Evolutionary conservation across 805 yeast genomes (phyloP), one percentile per base, ranked within the genome.

Genomic region (Saccharomycopsis amapae): DNA sequence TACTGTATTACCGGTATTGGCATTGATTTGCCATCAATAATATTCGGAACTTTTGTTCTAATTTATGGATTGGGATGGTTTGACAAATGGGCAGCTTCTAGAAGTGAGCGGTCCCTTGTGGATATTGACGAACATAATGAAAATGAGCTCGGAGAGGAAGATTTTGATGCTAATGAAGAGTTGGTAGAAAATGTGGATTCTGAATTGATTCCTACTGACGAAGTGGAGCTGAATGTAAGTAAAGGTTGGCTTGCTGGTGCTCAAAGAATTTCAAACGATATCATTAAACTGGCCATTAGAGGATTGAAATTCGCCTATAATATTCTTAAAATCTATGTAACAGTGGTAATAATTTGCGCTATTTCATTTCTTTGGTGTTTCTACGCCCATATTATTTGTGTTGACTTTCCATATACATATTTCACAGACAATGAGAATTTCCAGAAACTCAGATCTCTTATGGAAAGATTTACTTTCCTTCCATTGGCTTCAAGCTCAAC

Each of bases 1-100:
- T 19, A n/a, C 44, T 4, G 35, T 50, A 2, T 24, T 53, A 7
- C 56, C 55, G 9, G 40, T 48, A 2, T 24, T 42, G 15, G 19
- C 7, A 13, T 24, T 17, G 45, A 35, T 20, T n/a, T 34, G 10
- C 38, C 36, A 19, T 57, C 51, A 43, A 49, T 51, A 41, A 42
- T 44, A 48, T 42, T 43, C 50, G 65, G 59, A 9, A 48, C 43
- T 54, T 53, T 44, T 46, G 56, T 43, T 26, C 53, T 44, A 4
- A 46, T 28, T 26, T 45, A 15, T 31, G 57, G 12, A 19, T 53
- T 49, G 23, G 47, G 40, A 5, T 30, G 15, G 15, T 56, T 49
- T 35, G 61, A 58, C 32, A 31, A 51, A 2, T 31, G 49, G 24
- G 20, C 60, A 4, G 48, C 54, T 13, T 23, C 24, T 5, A 5